These are phyloP conservation scores for Clitopilus passeckerianus DNA, from an alignment of 768 basidiomycete species.

Conservation along the genomic window DNA sequence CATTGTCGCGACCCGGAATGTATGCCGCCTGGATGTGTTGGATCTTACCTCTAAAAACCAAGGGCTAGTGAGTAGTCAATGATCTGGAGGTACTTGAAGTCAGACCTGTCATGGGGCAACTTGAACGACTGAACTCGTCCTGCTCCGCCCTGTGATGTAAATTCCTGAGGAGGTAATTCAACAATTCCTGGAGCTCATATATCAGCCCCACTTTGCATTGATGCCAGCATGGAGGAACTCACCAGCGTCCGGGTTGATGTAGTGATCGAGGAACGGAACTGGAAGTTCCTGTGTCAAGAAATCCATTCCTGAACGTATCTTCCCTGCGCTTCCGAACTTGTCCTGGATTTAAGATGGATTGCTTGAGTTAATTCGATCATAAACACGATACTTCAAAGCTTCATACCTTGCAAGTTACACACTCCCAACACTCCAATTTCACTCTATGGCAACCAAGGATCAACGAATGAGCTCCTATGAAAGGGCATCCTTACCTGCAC, in stretches of 20 bases:
- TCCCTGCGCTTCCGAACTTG: conserved; percentile 15
- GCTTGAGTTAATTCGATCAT: neutral
- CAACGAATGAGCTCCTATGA: conserved; percentile 1
- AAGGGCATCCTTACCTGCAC: conserved; percentile 45
- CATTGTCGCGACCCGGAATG: conserved; percentile 27
- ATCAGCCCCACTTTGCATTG: neutral
- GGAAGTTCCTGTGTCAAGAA: conserved; percentile 27
- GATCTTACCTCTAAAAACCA: conserved; percentile 48
- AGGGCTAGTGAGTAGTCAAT: neutral
- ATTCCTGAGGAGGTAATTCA: conserved; percentile 12
- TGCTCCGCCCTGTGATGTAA: conserved; percentile 15
- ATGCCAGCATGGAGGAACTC: neutral
- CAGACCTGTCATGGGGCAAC: conserved; percentile 43
- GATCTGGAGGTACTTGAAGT: neutral
- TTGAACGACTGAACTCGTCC: conserved; percentile 40
- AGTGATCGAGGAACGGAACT: conserved; percentile 24
- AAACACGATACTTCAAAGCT: neutral
- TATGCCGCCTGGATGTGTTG: conserved; percentile 45
- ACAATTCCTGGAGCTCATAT: conserved; percentile 23
- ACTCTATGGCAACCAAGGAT: conserved; percentile 32
- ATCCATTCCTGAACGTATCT: conserved; percentile 27
- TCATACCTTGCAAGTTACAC: conserved; percentile 52
- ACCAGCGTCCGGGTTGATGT: conserved; percentile 27
- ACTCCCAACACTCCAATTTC: conserved; percentile 76
- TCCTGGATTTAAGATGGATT: conserved; percentile 11